Base-by-base conservation (phyloP, 2,329 filamentous ascomycete genomes). In the Cladosporium oxysporum region DNA sequence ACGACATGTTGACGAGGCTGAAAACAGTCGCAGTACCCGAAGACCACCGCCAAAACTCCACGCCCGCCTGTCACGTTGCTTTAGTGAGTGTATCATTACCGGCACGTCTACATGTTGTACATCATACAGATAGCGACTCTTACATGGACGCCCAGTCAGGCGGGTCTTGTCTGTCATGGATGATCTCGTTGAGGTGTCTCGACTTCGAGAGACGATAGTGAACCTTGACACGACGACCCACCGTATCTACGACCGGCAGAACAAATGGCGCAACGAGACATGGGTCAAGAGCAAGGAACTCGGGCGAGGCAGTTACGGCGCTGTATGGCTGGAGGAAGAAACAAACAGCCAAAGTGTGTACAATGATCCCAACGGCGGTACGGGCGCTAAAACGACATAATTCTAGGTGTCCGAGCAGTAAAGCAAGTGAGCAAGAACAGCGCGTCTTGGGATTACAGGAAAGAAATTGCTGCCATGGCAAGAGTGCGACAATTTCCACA, bases 401-500 rank as follows among this genome's bases (percentile, higher is more conserved):
- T 47, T 31, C 5, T 29, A 61, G 58, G 18, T 11, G 23, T 61
- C 2, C 37, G 58, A n/a, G 58, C 58, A 12, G 58, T 61, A 10
- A 61, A 61, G 26, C 58, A 31, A 21, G 41, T 61, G 28, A 18
- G 12, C n/a, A 61, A 50, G 28, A 28, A 21, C 26, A 31, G 14
- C 14, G 28, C 26, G 10, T 26, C 58, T 21, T 61, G 37, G 58
- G 58, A 61, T n/a, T 31, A 61, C 8, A 61, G 35, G n/a, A 61
- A 50, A 50, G 58, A 61, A 12, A 61, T 61, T 1, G 58, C 58
- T 21, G 58, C 58, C 7, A 61, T 61, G 58, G 58, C 41, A 8
- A 61, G 26, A 31, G 23, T 47, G 18, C 14, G 37, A 58, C 35
- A 73, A 68, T 75, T 71, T 55, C 62, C 66, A 28, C 26, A 61